Conservation (phyloP, 2,329 filamentous ascomycete species). For the Claviceps sp. region DNA sequence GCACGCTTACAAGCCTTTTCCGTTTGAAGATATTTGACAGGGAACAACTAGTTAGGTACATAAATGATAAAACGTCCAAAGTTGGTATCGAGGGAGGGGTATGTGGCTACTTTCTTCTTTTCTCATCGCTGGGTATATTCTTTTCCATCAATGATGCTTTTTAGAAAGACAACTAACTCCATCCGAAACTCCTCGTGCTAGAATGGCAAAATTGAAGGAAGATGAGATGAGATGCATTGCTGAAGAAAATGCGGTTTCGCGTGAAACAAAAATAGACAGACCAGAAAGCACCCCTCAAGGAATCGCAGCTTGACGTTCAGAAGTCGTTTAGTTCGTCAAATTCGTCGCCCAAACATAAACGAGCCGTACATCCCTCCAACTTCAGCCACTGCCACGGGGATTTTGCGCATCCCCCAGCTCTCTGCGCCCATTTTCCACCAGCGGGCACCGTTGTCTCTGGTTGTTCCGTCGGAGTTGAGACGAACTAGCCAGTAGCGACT, state of each 20-base stretch:
- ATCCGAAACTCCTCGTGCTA: conserved; percentile 8
- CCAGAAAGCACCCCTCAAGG: not conserved
- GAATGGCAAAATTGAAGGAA: not conserved
- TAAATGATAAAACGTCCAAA: not conserved
- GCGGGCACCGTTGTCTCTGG: conserved; percentile 35
- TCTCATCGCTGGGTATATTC: not conserved
- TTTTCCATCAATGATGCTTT: not conserved
- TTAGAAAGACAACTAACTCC: not conserved
- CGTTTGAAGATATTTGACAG: too few relatives aligned
- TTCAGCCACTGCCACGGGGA: conserved; percentile 83
- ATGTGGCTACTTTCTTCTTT: not conserved
- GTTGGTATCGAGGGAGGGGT: conserved; percentile 1
- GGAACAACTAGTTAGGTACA: not conserved
- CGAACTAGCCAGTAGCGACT: conserved; percentile 55
- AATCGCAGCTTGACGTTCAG: not conserved
- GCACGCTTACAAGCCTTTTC: too few relatives aligned
- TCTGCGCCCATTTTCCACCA: conserved; percentile 76
- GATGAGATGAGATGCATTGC: conserved; percentile 9
- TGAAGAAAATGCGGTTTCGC: not conserved
- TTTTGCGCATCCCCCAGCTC: conserved; percentile 78
- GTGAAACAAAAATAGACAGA: not conserved
- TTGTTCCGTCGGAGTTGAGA: conserved; percentile 22
- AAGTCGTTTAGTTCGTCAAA: conserved; percentile 22
- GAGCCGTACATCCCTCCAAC: conserved; percentile 87
- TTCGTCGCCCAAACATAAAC: conserved; percentile 48